Evolutionary conservation across 129 eudicot species (phyloP), one percentile per base, ranked within the genome.

Genomic region (Tagetes patula): DNA sequence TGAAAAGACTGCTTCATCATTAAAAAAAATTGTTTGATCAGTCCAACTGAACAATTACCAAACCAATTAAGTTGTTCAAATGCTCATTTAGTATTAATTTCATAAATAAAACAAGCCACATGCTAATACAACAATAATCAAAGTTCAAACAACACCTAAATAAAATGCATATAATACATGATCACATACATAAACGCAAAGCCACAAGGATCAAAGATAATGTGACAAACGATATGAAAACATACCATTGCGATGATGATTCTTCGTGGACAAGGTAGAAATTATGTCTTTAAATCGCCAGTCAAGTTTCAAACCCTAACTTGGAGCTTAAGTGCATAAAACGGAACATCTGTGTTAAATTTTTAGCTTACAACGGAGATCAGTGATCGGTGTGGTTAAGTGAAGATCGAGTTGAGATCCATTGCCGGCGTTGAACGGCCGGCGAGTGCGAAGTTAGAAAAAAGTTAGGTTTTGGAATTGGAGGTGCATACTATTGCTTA

Each of bases 1-100:
- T 87, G 91, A 69, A 85, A 85, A 70, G 87, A 82, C 88, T 82
- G 84, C 33, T 7, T 40, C 56, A 65, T 30, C 48, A 65, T 27
- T 31, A 66, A 42, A 66, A 43, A 8, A 14, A 40, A 56, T 46
- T 46, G 58, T 67, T 31, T 46, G n/a, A 67, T 7, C 72, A 67
- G 40, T 67, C 27, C 11, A 20, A 32, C 31, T 46, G 13, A 33
- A 5, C 14, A 59, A 59, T 34, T 59, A 20, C n/a, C n/a, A 33
- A 59, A 11, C 1, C 41, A 39, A 52, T 38, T 53, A 53, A 27
- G 65, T 48, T 72, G 27, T 71, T 30, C 55, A 72, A 42, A 43
- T 40, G 33, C 67, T 55, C 55, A 72, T 56, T 40, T 34, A 58
- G 40, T 41, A 71, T 27, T 32, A 32, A 53, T 37, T 27, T 53